A percentile compares a stretch with the other conserved stretches of the same genome.
These are phyloP conservation scores for Setomelanomma holmii DNA, from an alignment of 2,329 filamentous ascomycete genomes.

Conservation along the genomic window DNA sequence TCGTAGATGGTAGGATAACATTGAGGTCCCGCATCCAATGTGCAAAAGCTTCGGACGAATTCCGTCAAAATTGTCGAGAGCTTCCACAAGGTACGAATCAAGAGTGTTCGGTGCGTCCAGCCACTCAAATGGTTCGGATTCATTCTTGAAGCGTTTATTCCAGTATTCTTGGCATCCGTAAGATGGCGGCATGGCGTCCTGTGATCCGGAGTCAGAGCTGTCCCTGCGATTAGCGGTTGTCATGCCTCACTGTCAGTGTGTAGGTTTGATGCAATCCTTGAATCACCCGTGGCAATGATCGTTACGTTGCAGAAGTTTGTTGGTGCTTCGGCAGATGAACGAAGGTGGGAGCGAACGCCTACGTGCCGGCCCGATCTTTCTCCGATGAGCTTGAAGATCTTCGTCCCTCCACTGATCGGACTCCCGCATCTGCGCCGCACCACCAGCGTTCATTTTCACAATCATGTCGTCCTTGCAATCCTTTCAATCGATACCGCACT, in stretches of 20 bases:
- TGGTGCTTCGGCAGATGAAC: too few relatives aligned
- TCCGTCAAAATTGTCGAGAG: slow-evolving; percentile 19
- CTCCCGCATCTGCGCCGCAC: slow-evolving; percentile 23
- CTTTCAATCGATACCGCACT: slow-evolving; percentile 44
- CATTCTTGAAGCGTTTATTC: slow-evolving; percentile 45
- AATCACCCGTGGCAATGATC: too few relatives aligned
- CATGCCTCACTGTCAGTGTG: not conserved
- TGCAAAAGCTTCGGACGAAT: slow-evolving; percentile 41
- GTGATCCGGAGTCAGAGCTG: not conserved
- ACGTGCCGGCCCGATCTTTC: slow-evolving; percentile 25
- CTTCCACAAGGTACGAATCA: slow-evolving; percentile 36
- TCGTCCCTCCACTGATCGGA: slow-evolving; percentile 20
- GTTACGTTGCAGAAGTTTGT: too few relatives aligned
- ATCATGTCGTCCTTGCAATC: slow-evolving; percentile 41
- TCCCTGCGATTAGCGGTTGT: not conserved
- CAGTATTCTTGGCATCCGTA: slow-evolving; percentile 48
- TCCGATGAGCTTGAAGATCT: slow-evolving; percentile 22
- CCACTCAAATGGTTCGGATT: slow-evolving; percentile 49
- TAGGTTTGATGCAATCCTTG: not conserved
- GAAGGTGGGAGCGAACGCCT: too few relatives aligned
- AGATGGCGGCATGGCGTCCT: slow-evolving; percentile 27
- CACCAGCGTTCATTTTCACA: slow-evolving; percentile 13
- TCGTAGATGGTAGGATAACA: slow-evolving; percentile 47
- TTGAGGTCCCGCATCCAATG: slow-evolving; percentile 50
- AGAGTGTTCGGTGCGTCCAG: slow-evolving; percentile 40